These are phyloP conservation scores for Ceratorhiza oryzae-sativae DNA, from an alignment of 1,284 basidiomycete genomes.

Conservation along the genomic window DNA sequence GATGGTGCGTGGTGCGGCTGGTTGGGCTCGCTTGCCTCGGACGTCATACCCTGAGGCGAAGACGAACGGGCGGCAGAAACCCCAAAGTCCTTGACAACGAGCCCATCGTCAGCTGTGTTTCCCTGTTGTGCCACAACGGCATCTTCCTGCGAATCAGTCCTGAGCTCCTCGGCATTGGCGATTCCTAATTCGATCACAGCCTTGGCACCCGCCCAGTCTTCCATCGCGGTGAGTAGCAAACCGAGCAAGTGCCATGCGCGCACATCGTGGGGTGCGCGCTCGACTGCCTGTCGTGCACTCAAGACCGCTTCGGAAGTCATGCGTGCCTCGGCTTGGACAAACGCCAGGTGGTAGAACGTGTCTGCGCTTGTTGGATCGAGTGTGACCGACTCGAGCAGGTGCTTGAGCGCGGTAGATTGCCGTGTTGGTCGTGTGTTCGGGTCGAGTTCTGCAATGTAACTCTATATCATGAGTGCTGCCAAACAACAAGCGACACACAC, in stretches of 20 bases:
- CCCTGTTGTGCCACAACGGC: background rate
- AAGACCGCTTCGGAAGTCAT: conserved; percentile 73
- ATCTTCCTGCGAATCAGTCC: conserved; percentile 50
- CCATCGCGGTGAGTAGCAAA: conserved; percentile 77
- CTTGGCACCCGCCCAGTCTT: conserved; percentile 81
- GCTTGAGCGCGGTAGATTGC: conserved; percentile 65
- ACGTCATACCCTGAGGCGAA: conserved; percentile 35
- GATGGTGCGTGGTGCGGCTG: conserved; percentile 29
- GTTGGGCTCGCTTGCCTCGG: conserved; percentile 34
- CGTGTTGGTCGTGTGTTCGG: conserved; percentile 64
- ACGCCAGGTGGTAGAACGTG: conserved; percentile 80
- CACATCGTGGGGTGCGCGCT: conserved; percentile 73
- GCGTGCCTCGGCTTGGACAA: conserved; percentile 75
- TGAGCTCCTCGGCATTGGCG: conserved; percentile 58
- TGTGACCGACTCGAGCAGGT: conserved; percentile 63
- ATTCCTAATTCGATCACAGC: conserved; percentile 79
- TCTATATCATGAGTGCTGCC: background rate
- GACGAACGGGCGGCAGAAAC: background rate
- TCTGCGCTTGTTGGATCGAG: conserved; percentile 64
- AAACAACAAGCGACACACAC: conserved; percentile 50
- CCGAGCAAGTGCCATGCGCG: conserved; percentile 93
- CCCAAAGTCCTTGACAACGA: conserved; percentile 41
- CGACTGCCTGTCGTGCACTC: conserved; percentile 77
- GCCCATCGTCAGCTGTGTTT: conserved; percentile 27
- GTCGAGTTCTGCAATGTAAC: conserved; percentile 63